Base-by-base conservation (phyloP, 306 rosid genomes). In the Crataegus laevigata region DNA sequence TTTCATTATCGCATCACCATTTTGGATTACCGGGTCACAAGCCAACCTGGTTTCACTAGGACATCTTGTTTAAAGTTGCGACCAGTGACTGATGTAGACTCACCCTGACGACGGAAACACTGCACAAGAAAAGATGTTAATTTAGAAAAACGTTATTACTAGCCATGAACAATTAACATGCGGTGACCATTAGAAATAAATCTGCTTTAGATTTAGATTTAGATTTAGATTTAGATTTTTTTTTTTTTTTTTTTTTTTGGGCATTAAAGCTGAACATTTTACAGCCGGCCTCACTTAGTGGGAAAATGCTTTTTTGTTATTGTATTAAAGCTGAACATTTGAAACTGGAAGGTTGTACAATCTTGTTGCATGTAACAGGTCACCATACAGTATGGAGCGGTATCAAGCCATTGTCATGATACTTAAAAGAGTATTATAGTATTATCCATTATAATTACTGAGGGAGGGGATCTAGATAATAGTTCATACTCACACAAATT, bases 51-150 rank as follows among this genome's bases (percentile, higher is more conserved):
- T 88, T 94, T 94, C 17, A 88, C 82, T 59, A 94, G 72, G 69
- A 86, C 66, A 79, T 94, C 96, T 80, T 83, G 88, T 83, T 85
- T 90, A 77, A 94, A 94, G 84, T 94, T 83, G 79, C 98, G 97
- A 50, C 97, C 97, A 6, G 93, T 84, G 68, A 94, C 91, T 15
- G 98, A 91, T 65, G 91, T 87, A 1, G 98, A 94, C 77, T 94
- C 96, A 2, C 98, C 97, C 87, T 87, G 97, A 18, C 96, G 96
- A 10, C 97, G 97, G 77, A 89, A 94, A 80, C 98, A 94, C 98
- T 94, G 89, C 88, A 86, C 64, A 77, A 76, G 75, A 81, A 81
- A 82, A 54, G 43, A 69, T 78, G 60, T 55, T 67, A 42, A 8
- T 34, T 66, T 29, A 50, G 61, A 57, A 67, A 69, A 79, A 38